Conservation (phyloP, 2,329 filamentous ascomycete species). For the Microsporum canis region DNA sequence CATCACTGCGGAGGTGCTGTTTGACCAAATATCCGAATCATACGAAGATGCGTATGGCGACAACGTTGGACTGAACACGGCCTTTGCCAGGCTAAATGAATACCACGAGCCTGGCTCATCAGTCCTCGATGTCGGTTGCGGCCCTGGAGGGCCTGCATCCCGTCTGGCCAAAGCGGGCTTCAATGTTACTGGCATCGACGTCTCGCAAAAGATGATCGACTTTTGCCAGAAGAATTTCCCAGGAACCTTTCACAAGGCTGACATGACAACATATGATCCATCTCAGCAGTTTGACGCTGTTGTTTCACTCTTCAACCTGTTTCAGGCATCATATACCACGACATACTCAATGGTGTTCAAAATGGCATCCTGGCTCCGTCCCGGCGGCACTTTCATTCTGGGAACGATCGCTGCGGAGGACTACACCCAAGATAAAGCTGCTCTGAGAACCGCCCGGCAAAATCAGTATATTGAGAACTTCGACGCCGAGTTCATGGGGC, state of each 20-base stretch:
- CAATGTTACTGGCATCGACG: constrained; percentile 13
- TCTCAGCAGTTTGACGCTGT: constrained; percentile 10
- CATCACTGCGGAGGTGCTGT: not conserved
- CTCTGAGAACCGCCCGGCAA: constrained; percentile 4
- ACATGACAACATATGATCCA: constrained; percentile 14
- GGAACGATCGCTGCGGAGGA: constrained; percentile 8
- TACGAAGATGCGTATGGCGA: constrained; percentile 14
- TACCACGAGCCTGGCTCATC: constrained; percentile 2
- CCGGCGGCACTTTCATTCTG: constrained; percentile 9
- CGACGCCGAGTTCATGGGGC: not conserved
- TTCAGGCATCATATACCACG: constrained; percentile 10
- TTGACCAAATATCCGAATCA: not conserved
- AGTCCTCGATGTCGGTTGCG: constrained; percentile 17
- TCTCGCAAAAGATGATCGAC: constrained; percentile 13
- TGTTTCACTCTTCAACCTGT: constrained; percentile 13
- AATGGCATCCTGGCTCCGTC: constrained; percentile 13
- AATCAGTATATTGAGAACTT: not conserved
- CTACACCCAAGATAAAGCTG: not conserved
- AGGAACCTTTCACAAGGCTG: constrained; percentile 13
- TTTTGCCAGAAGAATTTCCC: constrained; percentile 10
- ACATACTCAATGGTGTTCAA: constrained; percentile 7
- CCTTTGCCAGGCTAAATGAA: constrained; percentile 5
- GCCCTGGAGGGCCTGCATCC: constrained; percentile 14
- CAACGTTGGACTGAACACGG: constrained; percentile 5
- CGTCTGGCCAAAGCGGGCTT: constrained; percentile 12